These are phyloP conservation scores for Scleroderma bovista DNA, from an alignment of 768 basidiomycete species.

Conservation along the genomic window DNA sequence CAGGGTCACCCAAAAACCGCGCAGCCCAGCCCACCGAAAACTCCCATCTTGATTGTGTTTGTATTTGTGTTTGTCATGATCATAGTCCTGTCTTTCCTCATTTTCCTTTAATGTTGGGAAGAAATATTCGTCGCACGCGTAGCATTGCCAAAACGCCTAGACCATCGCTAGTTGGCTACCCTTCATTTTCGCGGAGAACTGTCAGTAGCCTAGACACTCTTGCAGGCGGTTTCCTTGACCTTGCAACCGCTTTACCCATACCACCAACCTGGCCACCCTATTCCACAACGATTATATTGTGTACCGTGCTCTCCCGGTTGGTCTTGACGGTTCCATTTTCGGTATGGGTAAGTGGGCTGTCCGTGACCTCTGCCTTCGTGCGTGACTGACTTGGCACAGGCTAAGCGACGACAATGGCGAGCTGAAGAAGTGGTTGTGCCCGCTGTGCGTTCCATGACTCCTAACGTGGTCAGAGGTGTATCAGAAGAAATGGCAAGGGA, in stretches of 20 bases:
- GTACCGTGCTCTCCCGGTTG: constrained; percentile 56
- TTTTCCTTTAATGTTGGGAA: constrained; percentile 22
- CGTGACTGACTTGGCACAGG: constrained; percentile 41
- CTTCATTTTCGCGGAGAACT: constrained; percentile 12
- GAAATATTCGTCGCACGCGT: constrained; percentile 10
- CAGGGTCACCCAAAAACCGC: too few relatives aligned
- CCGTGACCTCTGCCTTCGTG: constrained; percentile 4
- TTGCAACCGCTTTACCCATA: constrained; percentile 68
- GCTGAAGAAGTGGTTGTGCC: constrained; percentile 60
- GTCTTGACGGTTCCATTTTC: constrained; percentile 61
- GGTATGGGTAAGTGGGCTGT: constrained; percentile 53
- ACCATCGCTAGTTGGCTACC: not conserved
- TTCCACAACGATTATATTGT: constrained; percentile 68
- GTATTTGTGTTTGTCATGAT: not conserved
- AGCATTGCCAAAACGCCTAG: constrained; percentile 6
- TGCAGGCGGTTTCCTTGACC: constrained; percentile 67
- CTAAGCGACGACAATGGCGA: constrained; percentile 53
- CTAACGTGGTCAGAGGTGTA: constrained; percentile 28
- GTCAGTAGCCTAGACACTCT: constrained; percentile 28
- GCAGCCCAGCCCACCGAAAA: too few relatives aligned
- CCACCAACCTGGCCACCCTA: constrained; percentile 67
- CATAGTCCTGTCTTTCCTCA: not conserved
- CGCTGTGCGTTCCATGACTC: constrained; percentile 46
- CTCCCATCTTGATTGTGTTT: too few relatives aligned
- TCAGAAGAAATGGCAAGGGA: constrained; percentile 48